Percentiles rank a stretch among this genome's conserved stretches.
These are phyloP conservation scores for Thraustotheca clavata DNA, from an alignment of 352 stramenopile species.

Conservation along the genomic window DNA sequence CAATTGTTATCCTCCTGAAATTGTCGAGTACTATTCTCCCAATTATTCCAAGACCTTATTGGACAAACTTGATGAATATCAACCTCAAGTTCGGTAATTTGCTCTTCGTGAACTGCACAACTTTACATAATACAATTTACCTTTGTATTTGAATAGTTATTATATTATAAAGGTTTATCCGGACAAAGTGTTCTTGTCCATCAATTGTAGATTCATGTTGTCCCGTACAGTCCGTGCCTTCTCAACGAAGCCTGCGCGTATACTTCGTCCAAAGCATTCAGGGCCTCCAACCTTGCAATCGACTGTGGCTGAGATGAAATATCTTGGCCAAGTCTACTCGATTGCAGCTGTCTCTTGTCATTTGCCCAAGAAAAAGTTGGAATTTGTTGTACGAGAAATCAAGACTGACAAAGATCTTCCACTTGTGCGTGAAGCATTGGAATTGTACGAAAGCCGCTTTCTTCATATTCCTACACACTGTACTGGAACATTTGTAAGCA, in stretches of 20 bases:
- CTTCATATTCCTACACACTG: slow-evolving; percentile 59
- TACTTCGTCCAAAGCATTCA: slow-evolving; percentile 13
- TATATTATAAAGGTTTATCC: slow-evolving; percentile 13
- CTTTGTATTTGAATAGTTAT: background rate
- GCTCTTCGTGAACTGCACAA: background rate
- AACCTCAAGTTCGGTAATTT: slow-evolving; percentile 74
- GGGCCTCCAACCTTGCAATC: slow-evolving; percentile 17
- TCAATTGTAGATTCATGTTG: too few species aligned
- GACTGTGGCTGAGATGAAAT: slow-evolving; percentile 12
- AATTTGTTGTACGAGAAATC: slow-evolving; percentile 75
- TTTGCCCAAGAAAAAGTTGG: slow-evolving; percentile 73
- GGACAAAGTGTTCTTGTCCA: background rate
- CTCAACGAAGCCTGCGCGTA: background rate
- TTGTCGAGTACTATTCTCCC: slow-evolving; percentile 95
- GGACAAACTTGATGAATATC: slow-evolving; percentile 93
- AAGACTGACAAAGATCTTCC: slow-evolving; percentile 59
- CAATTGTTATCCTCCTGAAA: slow-evolving; percentile 93
- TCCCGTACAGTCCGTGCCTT: slow-evolving; percentile 6
- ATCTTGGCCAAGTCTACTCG: slow-evolving; percentile 26
- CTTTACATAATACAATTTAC: background rate
- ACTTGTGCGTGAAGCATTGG: slow-evolving; percentile 58
- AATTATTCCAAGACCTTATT: slow-evolving; percentile 95
- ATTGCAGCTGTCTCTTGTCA: slow-evolving; percentile 72
- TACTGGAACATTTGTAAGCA: slow-evolving; percentile 49
- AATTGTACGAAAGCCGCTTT: slow-evolving; percentile 72